Evolutionary conservation across 345 rosid genomes (phyloP).

Genomic region (Lepidium africanum): DNA sequence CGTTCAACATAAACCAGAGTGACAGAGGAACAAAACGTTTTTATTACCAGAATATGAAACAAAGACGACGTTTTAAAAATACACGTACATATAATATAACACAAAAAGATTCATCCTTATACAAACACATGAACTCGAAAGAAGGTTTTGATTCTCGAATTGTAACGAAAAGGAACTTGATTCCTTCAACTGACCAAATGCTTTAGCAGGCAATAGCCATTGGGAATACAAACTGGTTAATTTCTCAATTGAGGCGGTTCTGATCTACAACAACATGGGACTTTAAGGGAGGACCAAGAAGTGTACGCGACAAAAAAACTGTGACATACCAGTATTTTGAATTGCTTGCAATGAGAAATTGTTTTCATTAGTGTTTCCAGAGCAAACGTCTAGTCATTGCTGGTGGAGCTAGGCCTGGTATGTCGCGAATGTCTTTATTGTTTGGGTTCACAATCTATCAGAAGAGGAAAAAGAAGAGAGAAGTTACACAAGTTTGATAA

Average conservation of each 20-base stretch:
- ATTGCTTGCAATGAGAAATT: neutral
- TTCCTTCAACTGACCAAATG: constrained; percentile 10
- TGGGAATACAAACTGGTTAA: constrained; percentile 9
- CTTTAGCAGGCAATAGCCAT: constrained; percentile 11
- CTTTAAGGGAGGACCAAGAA: constrained; percentile 7
- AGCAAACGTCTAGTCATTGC: constrained; percentile 70
- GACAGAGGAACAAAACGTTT: neutral
- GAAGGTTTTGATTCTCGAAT: constrained; percentile 11
- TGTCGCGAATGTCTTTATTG: constrained; percentile 79
- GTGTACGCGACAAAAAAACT: constrained; percentile 5
- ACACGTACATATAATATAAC: constrained; percentile 21
- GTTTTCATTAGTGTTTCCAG: constrained; percentile 39
- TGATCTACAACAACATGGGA: constrained; percentile 21
- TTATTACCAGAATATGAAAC: constrained; percentile 3
- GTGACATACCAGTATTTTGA: constrained; percentile 10
- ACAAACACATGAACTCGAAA: constrained; percentile 21
- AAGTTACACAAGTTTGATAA: neutral
- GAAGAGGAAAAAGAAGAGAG: neutral
- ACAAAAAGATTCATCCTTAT: constrained; percentile 1
- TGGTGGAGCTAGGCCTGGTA: constrained; percentile 96
- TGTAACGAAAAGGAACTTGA: neutral
- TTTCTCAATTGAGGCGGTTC: constrained; percentile 4
- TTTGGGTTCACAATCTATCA: constrained; percentile 78
- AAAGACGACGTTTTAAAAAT: neutral
- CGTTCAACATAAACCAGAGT: neutral